Base-by-base conservation (phyloP, 2,329 filamentous ascomycete genomes). In the Raffaelea albimanens region DNA sequence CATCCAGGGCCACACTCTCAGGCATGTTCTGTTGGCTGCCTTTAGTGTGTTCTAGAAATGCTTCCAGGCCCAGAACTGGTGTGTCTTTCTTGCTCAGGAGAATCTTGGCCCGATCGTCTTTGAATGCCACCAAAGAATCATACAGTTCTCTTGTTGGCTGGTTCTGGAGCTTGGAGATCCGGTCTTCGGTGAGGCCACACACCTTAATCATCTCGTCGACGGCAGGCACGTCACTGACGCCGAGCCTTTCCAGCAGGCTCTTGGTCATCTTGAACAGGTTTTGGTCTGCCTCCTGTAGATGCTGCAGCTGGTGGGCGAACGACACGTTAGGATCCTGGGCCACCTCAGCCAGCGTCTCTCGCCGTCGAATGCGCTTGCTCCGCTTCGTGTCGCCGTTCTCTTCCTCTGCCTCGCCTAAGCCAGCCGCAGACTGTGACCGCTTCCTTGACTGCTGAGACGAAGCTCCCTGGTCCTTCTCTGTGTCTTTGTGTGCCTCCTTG, bases 1-100 rank as follows among this genome's bases (percentile, higher is more conserved):
- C 76, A 19, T 78, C 68, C 51, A 82, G 79, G 0, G 59, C 55
- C 1, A 70, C 65, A 3, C 65, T 67, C n/a, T 67, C 68, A 2
- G 64, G 63, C 20, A 69, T 64, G 44, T 74, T 71, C 55, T 77
- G 71, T 0, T 74, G 69, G 3, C 71, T 70, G 0, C 73, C 66
- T 53, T 81, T 82, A 1, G 78, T 73, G 55, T 83, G 77, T 53
- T 83, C 80, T 4, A 83, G 67, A 54, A 83, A 83, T 4, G 77
- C 78, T 1, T 74, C 78, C 16, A 81, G 66, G 9, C 76, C 76
- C 25, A 77, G 63, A 11, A 70, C 69, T 0, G 72, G 66, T 20
- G 69, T 64, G 41, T 76, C 73, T 47, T 73, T 72, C 52, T 78
- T 78, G 51, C 65, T 72, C 13, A 79, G 60, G 11, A 81, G 59